A percentile compares a stretch with the other conserved stretches of the same genome.
Conservation (phyloP, 345 rosid species). For the Turritis glabra region DNA sequence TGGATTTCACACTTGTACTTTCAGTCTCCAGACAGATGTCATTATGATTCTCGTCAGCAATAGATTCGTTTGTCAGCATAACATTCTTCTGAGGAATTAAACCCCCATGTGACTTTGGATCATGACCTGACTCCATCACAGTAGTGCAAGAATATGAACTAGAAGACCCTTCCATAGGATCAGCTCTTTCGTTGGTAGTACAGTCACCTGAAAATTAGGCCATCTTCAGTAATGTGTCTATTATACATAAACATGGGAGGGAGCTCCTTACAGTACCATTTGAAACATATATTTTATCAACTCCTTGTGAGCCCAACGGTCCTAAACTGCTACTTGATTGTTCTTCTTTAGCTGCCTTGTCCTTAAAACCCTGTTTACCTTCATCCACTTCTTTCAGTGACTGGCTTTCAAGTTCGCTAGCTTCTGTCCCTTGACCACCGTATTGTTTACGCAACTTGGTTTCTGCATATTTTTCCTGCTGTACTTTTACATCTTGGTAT, state of each 20-base stretch:
- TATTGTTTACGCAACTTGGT: background rate
- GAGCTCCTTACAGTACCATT: background rate
- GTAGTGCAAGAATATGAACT: background rate
- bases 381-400: constrained; percentile 8
- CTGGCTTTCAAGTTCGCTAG: constrained; percentile 16
- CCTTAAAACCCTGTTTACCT: background rate
- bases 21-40: constrained; percentile 8
- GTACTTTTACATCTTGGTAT: background rate
- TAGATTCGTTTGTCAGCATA: background rate
- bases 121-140: constrained; percentile 15
- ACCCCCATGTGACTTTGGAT: background rate
- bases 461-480: constrained; percentile 1
- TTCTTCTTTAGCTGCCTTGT: constrained; percentile 9
- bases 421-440: constrained; percentile 1
- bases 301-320: background rate
- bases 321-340: constrained; percentile 1
- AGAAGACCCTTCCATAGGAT: constrained; percentile 22
- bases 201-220: constrained; percentile 22
- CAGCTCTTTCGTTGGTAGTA: background rate
- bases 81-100: background rate
- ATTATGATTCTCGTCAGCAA: constrained; percentile 21
- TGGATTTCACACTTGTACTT: background rate
- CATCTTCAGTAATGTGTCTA: constrained; percentile 10
- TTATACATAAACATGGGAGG: background rate
- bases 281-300: background rate